Percentiles rank a stretch among this genome's conserved stretches.
These are phyloP conservation scores for Forsythia viridissima DNA, from an alignment of 257 asterid genomes.

Conservation along the genomic window DNA sequence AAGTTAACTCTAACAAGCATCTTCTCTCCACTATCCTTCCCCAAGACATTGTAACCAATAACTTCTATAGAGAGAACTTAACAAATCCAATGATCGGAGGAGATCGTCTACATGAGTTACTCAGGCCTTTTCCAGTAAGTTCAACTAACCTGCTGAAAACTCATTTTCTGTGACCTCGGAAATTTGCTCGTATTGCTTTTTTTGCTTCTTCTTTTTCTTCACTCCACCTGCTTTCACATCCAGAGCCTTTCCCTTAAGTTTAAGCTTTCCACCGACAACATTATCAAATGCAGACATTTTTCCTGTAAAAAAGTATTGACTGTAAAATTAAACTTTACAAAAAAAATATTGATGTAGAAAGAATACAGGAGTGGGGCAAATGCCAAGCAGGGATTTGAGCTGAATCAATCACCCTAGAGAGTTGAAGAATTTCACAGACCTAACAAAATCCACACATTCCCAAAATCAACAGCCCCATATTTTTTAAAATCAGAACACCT, in stretches of 20 bases:
- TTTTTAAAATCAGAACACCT: background rate
- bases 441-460: background rate
- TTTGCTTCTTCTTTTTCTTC: conserved; percentile 74
- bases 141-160: conserved; percentile 29
- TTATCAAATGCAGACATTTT: conserved; percentile 82
- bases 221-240: conserved; percentile 77
- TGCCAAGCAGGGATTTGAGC: background rate
- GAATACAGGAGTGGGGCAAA: background rate
- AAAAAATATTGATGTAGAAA: background rate
- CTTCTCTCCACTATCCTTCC: background rate
- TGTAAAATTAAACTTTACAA: background rate
- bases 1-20: background rate
- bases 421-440: background rate
- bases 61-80: background rate
- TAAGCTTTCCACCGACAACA: conserved; percentile 83
- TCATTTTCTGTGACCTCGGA: conserved; percentile 41
- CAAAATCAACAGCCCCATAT: background rate
- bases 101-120: background rate
- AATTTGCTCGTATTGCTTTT: conserved; percentile 49
- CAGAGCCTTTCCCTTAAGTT: conserved; percentile 92
- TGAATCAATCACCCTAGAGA: background rate
- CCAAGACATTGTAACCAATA: background rate
- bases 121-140: background rate
- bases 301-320: conserved; percentile 25
- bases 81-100: background rate